phyloP scores from a whole-genome alignment of 176 grass and related monocot species.

The Tillandsia leiboldiana region DNA sequence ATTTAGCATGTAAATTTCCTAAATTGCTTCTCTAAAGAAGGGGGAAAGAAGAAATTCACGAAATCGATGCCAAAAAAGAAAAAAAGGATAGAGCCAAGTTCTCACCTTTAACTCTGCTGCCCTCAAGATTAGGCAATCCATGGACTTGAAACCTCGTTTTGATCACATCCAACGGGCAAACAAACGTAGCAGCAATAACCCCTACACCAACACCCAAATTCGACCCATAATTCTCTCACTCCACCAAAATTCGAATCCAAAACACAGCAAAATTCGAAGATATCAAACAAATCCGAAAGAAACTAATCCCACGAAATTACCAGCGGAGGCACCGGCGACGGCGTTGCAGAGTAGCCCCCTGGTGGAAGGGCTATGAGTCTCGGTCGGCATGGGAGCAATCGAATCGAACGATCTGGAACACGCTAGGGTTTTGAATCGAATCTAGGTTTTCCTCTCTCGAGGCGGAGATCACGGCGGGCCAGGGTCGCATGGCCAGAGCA shows the following conservation, averaged over 20 bases:
- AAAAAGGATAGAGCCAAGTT: background rate
- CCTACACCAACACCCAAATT: slow-evolving; percentile 49
- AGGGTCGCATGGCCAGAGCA: slow-evolving; percentile 29
- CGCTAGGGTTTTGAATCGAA: background rate
- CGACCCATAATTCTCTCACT: slow-evolving; percentile 7
- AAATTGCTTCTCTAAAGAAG: background rate
- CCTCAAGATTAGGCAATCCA: slow-evolving; percentile 47
- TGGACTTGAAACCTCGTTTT: slow-evolving; percentile 97
- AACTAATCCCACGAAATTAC: slow-evolving; percentile 15
- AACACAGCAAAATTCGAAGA: slow-evolving; percentile 2
- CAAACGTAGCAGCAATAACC: slow-evolving; percentile 84
- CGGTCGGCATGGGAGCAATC: slow-evolving; percentile 37
- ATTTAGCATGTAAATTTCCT: background rate
- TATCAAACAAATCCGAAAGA: background rate
- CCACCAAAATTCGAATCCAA: background rate
- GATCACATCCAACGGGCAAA: slow-evolving; percentile 95
- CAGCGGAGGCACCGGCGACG: slow-evolving; percentile 66
- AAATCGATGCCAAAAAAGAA: background rate
- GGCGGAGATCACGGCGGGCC: slow-evolving; percentile 1
- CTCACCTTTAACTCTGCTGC: slow-evolving; percentile 38
- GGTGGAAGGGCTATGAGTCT: slow-evolving; percentile 24
- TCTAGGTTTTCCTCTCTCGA: slow-evolving; percentile 7
- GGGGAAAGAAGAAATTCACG: background rate
- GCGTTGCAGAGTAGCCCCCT: slow-evolving; percentile 55
- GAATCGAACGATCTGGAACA: slow-evolving; percentile 10